Conservation (phyloP, 2,329 filamentous ascomycete genomes). For the Monilinia polystroma region DNA sequence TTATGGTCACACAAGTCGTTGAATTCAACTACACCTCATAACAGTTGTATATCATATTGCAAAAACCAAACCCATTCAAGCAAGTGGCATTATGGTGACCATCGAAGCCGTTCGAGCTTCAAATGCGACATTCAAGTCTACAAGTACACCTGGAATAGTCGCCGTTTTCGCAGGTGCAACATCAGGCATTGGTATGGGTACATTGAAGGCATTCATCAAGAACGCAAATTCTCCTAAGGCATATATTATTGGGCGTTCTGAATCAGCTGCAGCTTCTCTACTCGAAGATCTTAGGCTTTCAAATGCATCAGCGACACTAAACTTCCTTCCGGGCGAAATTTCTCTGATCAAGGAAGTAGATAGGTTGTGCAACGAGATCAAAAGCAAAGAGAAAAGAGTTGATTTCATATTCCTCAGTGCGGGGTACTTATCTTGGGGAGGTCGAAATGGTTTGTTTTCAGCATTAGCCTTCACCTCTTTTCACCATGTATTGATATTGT, state of each 20-base stretch:
- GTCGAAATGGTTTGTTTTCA: slow-evolving; percentile 33
- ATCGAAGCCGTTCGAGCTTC: slow-evolving; percentile 42
- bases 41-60: background rate
- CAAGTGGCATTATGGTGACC: slow-evolving; percentile 36
- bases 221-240: slow-evolving; percentile 45
- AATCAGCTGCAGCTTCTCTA: slow-evolving; percentile 37
- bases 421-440: slow-evolving; percentile 41
- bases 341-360: slow-evolving; percentile 53
- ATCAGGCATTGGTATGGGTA: slow-evolving; percentile 53
- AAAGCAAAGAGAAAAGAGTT: slow-evolving; percentile 45
- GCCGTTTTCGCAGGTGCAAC: slow-evolving; percentile 56
- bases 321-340: slow-evolving; percentile 52
- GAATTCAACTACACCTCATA: background rate
- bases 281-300: slow-evolving; percentile 44
- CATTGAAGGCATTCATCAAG: slow-evolving; percentile 48
- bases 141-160: slow-evolving; percentile 42
- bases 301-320: slow-evolving; percentile 47
- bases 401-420: slow-evolving; percentile 50
- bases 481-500: slow-evolving; percentile 21
- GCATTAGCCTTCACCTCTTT: background rate
- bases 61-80: background rate
- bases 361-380: slow-evolving; percentile 48
- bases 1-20: background rate
- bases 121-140: slow-evolving; percentile 41
- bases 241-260: slow-evolving; percentile 54